Base-by-base conservation (phyloP, 371 early-diverging fungal species). In the Apophysomyces variabilis region DNA sequence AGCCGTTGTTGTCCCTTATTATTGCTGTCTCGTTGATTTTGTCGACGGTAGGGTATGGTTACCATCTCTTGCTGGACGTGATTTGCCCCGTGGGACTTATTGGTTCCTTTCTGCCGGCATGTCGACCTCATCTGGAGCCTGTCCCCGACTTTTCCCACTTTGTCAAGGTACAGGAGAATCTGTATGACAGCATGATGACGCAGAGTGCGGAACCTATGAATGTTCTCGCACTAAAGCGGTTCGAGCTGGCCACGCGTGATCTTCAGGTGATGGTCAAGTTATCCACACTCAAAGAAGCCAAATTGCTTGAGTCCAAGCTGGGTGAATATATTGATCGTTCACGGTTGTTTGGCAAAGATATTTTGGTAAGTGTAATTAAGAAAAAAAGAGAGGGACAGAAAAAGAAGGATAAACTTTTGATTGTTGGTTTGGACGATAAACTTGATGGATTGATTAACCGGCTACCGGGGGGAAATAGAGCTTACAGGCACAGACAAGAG, bases 81-180 rank as follows among this genome's bases (percentile, higher is more conserved):
- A 16, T 72, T 18, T 75, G 75, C 14, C 72, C 75, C 8, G 39
- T 67, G 14, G 62, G 67, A 1, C 8, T 75, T 1, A 21, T 72
- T n/a, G 64, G 72, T 5, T 14, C 37, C 0, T 63, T 63, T 13
- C 35, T 79, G 5, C 66, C 77, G 5, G 35, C 69, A 1, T 80
- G 80, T 64, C 57, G 66, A 39, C 32, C 66, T 5, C 60, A 69
- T 18, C 21, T 58, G 16, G 38, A 66, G 0, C 62, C 70, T 1
- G 66, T 83, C 16, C 84, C 84, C 9, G 79, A 84, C 56, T 84
- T 84, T 45, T 74, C 82, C 3, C 73, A 71, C 44, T 69, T 82
- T 13, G 76, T 82, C 18, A 72, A 78, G 37, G 60, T 75, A 6
- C 84, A 84, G 64, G 84, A 80, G 35, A 64, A 67, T 8, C 64